These are phyloP conservation scores for Botrytis deweyae DNA, from an alignment of 2,329 filamentous ascomycete genomes.

Conservation along the genomic window DNA sequence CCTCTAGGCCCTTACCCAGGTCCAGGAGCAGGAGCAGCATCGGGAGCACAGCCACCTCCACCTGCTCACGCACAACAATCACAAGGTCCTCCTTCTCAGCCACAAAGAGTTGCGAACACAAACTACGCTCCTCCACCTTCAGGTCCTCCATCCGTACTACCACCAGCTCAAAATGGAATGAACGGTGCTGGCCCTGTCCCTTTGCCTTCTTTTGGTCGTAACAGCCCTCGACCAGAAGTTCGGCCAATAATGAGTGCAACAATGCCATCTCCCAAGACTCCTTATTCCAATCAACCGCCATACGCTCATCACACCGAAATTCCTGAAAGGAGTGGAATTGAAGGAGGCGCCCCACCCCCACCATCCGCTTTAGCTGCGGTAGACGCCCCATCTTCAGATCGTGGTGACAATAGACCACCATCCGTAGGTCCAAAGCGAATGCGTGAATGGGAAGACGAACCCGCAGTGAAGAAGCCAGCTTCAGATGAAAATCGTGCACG, in stretches of 20 bases:
- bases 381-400: conserved; percentile 62
- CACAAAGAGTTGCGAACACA: conserved; percentile 59
- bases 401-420: conserved; percentile 70
- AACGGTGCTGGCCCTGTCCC: conserved; percentile 36
- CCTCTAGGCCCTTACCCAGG: conserved; percentile 37
- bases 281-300: conserved; percentile 75
- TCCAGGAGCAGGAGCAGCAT: conserved; percentile 26
- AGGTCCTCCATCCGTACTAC: conserved; percentile 45
- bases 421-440: conserved; percentile 80
- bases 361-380: conserved; percentile 65
- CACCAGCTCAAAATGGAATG: conserved; percentile 44
- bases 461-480: conserved; percentile 75
- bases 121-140: conserved; percentile 51
- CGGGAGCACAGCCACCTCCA: conserved; percentile 41
- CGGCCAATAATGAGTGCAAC: conserved; percentile 79
- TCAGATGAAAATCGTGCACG: conserved; percentile 86
- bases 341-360: conserved; percentile 65
- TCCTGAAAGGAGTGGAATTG: conserved; percentile 37
- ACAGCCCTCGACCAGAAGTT: conserved; percentile 81
- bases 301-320: conserved; percentile 72
- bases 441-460: conserved; percentile 89
- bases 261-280: conserved; percentile 86
- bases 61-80: conserved; percentile 30
- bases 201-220: conserved; percentile 71
- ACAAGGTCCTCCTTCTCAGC: conserved; percentile 42